Percentiles rank a stretch among this genome's conserved stretches.
Evolutionary conservation across 2,329 filamentous ascomycete species (phyloP).

Genomic region (Sarocladium brachiariae): DNA sequence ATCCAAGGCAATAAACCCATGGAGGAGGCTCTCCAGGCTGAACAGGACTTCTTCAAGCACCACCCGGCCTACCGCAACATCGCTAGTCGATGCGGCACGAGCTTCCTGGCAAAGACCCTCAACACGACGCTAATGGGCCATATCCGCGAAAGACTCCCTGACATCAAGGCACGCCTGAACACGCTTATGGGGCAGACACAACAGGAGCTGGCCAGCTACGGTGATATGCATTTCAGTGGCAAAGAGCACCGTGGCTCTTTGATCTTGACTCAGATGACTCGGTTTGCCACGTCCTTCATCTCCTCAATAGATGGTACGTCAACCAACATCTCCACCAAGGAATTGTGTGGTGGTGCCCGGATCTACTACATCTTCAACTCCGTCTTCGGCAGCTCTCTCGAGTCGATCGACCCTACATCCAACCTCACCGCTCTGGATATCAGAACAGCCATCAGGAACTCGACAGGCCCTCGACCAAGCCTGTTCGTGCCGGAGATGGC

Average conservation of each 20-base stretch:
- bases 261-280: conserved; percentile 95
- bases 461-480: conserved; percentile 89
- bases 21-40: conserved; percentile 79
- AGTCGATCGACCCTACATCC: conserved; percentile 91
- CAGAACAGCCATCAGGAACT: conserved; percentile 94
- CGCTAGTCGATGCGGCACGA: conserved; percentile 84
- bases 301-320: conserved; percentile 98
- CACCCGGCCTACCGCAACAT: conserved; percentile 99
- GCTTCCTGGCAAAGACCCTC: conserved; percentile 87
- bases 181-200: conserved; percentile 99
- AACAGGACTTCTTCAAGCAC: conserved; percentile 96
- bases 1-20: conserved; percentile 98
- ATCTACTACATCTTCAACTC: conserved; percentile 99
- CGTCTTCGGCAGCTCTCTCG: conserved; percentile 92
- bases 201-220: conserved; percentile 95
- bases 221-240: conserved; percentile 94
- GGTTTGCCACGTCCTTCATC: conserved; percentile 95
- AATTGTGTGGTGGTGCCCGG: conserved; percentile 86
- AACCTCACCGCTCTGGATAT: conserved; percentile 95
- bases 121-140: conserved; percentile 95
- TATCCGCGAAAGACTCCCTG: conserved; percentile 89
- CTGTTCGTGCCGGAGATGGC: conserved; percentile 96
- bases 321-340: conserved; percentile 97
- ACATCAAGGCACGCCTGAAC: conserved; percentile 96
- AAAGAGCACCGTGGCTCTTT: conserved; percentile 94